These are phyloP conservation scores for Chaetoscypha palmicola DNA, from an alignment of 2,329 filamentous ascomycete genomes.

Conservation along the genomic window DNA sequence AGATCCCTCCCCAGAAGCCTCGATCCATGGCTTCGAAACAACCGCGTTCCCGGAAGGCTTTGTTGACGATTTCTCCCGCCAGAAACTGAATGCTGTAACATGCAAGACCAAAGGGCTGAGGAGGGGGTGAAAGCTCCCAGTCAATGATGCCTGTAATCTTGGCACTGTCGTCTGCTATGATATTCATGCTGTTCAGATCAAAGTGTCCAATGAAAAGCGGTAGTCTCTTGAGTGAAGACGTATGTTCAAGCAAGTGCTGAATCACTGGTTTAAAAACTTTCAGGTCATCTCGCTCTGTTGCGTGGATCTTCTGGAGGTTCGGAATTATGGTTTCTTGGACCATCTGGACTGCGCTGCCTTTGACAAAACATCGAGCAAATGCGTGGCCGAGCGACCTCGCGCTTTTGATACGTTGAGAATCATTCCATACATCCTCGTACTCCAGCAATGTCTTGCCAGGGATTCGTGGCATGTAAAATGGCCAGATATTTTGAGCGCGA, in stretches of 20 bases:
- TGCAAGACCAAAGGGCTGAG: slow-evolving; percentile 1
- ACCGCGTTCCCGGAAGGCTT: background rate
- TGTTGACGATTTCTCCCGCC: slow-evolving; percentile 4
- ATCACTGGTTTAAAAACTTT: background rate
- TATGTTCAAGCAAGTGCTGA: slow-evolving; percentile 1
- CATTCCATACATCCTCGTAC: slow-evolving; percentile 3
- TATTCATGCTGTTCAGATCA: slow-evolving; percentile 6
- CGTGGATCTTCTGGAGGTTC: slow-evolving; percentile 3
- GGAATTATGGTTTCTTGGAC: slow-evolving; percentile 1
- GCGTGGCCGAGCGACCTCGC: slow-evolving; percentile 3
- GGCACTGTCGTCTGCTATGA: slow-evolving; percentile 5
- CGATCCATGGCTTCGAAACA: slow-evolving; percentile 4
- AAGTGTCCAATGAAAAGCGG: slow-evolving; percentile 7
- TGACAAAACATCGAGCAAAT: slow-evolving; percentile 2
- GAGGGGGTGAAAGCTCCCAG: slow-evolving; percentile 5
- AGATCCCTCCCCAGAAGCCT: slow-evolving; percentile 3
- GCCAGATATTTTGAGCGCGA: slow-evolving; percentile 1
- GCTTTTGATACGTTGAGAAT: background rate
- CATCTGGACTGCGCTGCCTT: slow-evolving; percentile 2
- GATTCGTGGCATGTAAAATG: slow-evolving; percentile 7
- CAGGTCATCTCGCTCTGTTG: slow-evolving; percentile 1
- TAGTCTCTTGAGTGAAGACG: slow-evolving; percentile 4
- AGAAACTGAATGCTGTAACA: slow-evolving; percentile 5
- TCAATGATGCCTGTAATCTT: slow-evolving; percentile 6
- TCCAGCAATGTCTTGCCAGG: slow-evolving; percentile 7